phyloP scores from a whole-genome alignment of 192 early-diverging fungal genomes.

The Umbelopsis isabellina region DNA sequence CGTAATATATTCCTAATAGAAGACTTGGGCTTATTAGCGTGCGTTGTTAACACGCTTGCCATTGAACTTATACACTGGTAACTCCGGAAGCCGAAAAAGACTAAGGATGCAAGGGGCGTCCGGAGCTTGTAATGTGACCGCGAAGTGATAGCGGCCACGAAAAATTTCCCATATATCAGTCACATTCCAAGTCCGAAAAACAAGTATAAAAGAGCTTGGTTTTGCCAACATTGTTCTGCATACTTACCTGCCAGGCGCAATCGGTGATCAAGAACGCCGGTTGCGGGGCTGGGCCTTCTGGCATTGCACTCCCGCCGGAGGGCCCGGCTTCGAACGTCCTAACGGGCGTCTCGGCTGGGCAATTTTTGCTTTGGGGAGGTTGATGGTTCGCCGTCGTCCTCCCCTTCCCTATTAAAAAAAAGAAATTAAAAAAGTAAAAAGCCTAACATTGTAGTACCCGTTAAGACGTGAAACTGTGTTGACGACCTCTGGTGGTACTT shows the following conservation, averaged over 20 bases:
- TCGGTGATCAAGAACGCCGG: constrained; percentile 20
- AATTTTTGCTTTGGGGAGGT: constrained; percentile 23
- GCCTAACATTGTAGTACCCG: too few relatives aligned
- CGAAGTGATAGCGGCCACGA: neutral
- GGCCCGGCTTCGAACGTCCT: constrained; percentile 23
- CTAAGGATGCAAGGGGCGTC: too few relatives aligned
- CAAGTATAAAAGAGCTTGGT: neutral
- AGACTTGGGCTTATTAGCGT: too few relatives aligned
- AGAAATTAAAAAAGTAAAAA: neutral
- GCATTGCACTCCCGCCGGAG: constrained; percentile 22
- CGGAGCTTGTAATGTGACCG: too few relatives aligned
- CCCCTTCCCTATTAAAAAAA: constrained; percentile 14
- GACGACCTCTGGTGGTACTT: too few relatives aligned
- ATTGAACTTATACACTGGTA: too few relatives aligned
- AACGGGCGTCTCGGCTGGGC: constrained; percentile 23
- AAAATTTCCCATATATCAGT: constrained; percentile 9
- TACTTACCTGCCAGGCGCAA: constrained; percentile 23
- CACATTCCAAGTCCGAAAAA: neutral
- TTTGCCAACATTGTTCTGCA: constrained; percentile 7
- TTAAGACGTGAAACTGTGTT: too few relatives aligned
- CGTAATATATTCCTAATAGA: too few relatives aligned
- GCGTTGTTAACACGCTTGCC: too few relatives aligned
- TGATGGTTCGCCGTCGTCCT: constrained; percentile 19
- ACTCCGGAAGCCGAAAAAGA: too few relatives aligned
- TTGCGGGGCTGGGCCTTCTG: constrained; percentile 23